Percentiles rank a stretch among this genome's conserved stretches.
Evolutionary conservation across 495 filamentous ascomycete species (phyloP).

Genomic region (Cladorrhinum samala): DNA sequence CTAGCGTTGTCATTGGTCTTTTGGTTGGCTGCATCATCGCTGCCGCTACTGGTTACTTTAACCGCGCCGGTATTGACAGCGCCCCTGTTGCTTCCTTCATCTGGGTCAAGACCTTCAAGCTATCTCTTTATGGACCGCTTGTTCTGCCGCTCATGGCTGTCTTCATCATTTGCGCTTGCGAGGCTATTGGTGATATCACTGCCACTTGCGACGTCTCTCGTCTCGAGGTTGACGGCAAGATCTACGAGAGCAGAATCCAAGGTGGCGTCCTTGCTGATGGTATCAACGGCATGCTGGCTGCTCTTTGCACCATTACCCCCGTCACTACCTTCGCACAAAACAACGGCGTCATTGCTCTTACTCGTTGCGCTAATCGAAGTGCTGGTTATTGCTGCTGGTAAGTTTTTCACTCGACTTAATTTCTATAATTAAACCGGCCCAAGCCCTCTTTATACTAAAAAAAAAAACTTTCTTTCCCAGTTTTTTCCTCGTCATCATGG

Average conservation of each 20-base stretch:
- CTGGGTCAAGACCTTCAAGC: constrained; percentile 83
- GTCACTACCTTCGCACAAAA: constrained; percentile 78
- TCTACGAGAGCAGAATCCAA: constrained; percentile 86
- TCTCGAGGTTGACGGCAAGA: constrained; percentile 69
- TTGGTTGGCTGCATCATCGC: constrained; percentile 85
- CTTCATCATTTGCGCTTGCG: constrained; percentile 83
- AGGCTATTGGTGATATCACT: constrained; percentile 78
- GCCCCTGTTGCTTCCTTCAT: constrained; percentile 77
- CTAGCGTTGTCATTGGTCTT: constrained; percentile 72
- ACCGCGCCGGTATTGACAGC: constrained; percentile 57
- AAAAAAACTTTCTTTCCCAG: constrained; percentile 29
- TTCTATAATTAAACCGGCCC: too few species aligned
- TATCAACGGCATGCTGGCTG: constrained; percentile 74
- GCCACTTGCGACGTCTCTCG: constrained; percentile 77
- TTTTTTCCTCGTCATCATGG: constrained; percentile 82
- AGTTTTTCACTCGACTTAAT: not conserved
- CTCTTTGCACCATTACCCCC: constrained; percentile 76
- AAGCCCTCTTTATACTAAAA: not conserved
- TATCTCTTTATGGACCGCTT: constrained; percentile 74
- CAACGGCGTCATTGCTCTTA: constrained; percentile 87
- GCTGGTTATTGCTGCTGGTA: constrained; percentile 67
- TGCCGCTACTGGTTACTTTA: constrained; percentile 78
- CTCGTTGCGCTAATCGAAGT: constrained; percentile 80
- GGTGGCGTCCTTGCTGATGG: constrained; percentile 84
- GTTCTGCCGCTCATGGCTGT: constrained; percentile 80